Base-by-base conservation (phyloP, 495 filamentous ascomycete genomes). In the Tuber brumale region DNA sequence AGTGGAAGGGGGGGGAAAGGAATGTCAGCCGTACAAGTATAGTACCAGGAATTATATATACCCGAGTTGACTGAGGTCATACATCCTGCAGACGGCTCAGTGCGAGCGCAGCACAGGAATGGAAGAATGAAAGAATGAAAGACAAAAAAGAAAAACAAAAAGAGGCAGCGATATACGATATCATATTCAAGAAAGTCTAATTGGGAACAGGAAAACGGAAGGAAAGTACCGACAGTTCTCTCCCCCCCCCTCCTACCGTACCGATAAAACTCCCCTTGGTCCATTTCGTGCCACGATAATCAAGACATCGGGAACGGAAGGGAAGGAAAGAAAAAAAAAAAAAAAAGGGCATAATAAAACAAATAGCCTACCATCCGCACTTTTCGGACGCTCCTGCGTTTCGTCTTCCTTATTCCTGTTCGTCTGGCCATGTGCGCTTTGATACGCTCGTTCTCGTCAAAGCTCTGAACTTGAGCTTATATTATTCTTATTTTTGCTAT, bases 151-250 rank as follows among this genome's bases (percentile, higher is more conserved):
- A 3, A 23, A 27, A 42, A 74, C 35, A 39, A 39, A 18, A 42
- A 74, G 44, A 39, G 39, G 57, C 57, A 39, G 57, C 23, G 39
- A 75, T 70, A 74, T 35, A 66, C 31, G 8, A 61, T 74, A 73
- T 74, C 69, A 57, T 27, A 74, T 35, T 27, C 57, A 66, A 35
- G 27, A n/a, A n/a, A 35, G 14, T 18, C 27, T 35, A 27, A 35
- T 66, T 66, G 27, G 14, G 27, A 27, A 3, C 14, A n/a, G 57
- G 16, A 27, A 9, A 31, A 5, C 1, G 10, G 2, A 66, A 31
- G 27, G 57, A 3, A 35, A 66, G 31, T 35, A 66, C 27, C 57
- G 57, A 35, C 3, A 5, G 6, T 66, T 66, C 27, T 2, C 23
- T 21, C 46, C 46, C 21, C 6, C 0, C 27, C n/a, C n/a, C 57